Evolutionary conservation across 805 yeast genomes (phyloP).

Genomic region (Teunomyces stri): DNA sequence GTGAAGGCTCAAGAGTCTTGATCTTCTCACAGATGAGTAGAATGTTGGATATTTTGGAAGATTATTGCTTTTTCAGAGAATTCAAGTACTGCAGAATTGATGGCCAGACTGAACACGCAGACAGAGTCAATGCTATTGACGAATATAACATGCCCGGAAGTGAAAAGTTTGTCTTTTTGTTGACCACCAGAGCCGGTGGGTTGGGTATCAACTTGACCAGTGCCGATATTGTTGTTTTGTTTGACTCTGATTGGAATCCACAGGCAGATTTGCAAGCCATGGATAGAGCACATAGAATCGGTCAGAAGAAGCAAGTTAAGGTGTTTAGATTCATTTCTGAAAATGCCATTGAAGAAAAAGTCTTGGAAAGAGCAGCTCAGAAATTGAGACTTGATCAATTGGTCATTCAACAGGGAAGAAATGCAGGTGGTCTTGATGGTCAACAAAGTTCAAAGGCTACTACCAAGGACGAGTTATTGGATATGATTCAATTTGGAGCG

Average conservation of each 20-base stretch:
- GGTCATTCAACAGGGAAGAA: constrained; percentile 76
- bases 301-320: constrained; percentile 79
- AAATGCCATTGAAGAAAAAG: constrained; percentile 81
- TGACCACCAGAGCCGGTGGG: constrained; percentile 90
- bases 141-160: constrained; percentile 76
- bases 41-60: constrained; percentile 76
- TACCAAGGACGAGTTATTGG: constrained; percentile 68
- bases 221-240: constrained; percentile 75
- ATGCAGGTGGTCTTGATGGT: constrained; percentile 28
- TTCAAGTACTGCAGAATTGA: constrained; percentile 77
- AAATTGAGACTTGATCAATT: constrained; percentile 75
- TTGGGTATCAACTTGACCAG: constrained; percentile 78
- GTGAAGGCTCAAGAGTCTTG: constrained; percentile 73
- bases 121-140: constrained; percentile 72
- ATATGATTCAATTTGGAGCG: constrained; percentile 85
- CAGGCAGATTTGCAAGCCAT: constrained; percentile 87
- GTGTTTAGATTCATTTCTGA: constrained; percentile 78
- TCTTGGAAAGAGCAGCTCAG: constrained; percentile 77
- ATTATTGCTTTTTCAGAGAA: constrained; percentile 68
- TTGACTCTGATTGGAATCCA: constrained; percentile 86
- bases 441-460: constrained; percentile 38
- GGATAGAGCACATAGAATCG: constrained; percentile 89
- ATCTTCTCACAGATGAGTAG: constrained; percentile 85
- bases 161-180: constrained; percentile 66
- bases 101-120: constrained; percentile 79